A percentile compares a stretch with the other conserved stretches of the same genome.
Conservation (phyloP, 2,329 filamentous ascomycete species). For the Tolypocladium tropicale region DNA sequence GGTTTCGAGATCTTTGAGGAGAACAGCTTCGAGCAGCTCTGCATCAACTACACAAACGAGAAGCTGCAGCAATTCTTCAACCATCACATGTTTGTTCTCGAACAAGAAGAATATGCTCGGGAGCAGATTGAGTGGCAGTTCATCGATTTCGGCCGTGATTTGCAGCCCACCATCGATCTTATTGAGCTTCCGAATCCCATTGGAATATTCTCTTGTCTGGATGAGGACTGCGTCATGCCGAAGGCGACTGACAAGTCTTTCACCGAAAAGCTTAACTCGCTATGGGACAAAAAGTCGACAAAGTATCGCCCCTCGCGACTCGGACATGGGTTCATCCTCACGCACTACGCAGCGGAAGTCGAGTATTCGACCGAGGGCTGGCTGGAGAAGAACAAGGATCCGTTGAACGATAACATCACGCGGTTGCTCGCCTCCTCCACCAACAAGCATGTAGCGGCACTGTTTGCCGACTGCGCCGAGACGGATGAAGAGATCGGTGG, state of each 20-base stretch:
- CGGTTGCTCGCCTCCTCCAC: constrained; percentile 73
- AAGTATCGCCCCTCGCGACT: constrained; percentile 88
- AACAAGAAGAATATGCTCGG: constrained; percentile 94
- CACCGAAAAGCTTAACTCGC: constrained; percentile 89
- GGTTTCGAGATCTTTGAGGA: constrained; percentile 98
- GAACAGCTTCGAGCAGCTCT: constrained; percentile 97
- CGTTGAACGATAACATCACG: constrained; percentile 93
- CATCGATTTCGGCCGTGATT: constrained; percentile 93
- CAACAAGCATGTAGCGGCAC: constrained; percentile 69
- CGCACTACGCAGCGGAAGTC: constrained; percentile 94
- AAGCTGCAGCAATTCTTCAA: constrained; percentile 99
- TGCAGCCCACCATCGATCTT: constrained; percentile 94
- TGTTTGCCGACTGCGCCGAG: constrained; percentile 86
- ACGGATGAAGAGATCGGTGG: constrained; percentile 61
- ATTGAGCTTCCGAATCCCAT: constrained; percentile 96
- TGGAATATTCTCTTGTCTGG: constrained; percentile 95
- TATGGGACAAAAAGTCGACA: constrained; percentile 92
- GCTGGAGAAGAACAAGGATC: constrained; percentile 99
- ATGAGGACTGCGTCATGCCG: constrained; percentile 98
- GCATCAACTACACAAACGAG: constrained; percentile 99
- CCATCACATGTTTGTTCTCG: constrained; percentile 98
- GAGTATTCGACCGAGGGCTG: constrained; percentile 93
- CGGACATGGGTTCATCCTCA: constrained; percentile 87
- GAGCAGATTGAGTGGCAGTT: constrained; percentile 99
- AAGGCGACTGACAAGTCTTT: constrained; percentile 96